Evolutionary conservation across 768 basidiomycete species (phyloP), one percentile per base, ranked within the genome.

Genomic region (Collybia nuda): DNA sequence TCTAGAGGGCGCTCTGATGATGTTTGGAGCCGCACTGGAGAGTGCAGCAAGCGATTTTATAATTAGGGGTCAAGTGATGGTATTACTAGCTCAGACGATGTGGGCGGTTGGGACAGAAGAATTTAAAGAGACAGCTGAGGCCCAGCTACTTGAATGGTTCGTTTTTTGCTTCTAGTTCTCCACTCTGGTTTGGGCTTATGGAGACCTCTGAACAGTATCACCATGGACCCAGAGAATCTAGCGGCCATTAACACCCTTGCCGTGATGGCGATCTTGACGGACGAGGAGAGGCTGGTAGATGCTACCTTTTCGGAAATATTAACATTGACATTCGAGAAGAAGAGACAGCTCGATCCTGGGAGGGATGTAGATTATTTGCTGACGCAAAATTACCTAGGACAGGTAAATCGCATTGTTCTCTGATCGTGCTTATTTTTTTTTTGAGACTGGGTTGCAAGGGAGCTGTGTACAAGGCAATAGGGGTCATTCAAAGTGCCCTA

Each of bases 291-390:
- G 29, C 77, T 97, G 17, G 77, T 94, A 21, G 91, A 95, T 63
- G 94, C 93, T 1, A 88, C 93, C 0, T 70, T 95, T 11, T 85
- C 88, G 0, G 93, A 97, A 63, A 79, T 96, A 15, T 74, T 86
- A 17, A 72, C 80, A 0, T 71, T 93, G 19, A 80, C 92, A 0
- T 61, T 85, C 15, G 84, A 92, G 51, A 75, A 81, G 54, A 76
- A 86, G 48, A 74, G 76, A 40, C 67, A 75, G 35, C 77, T 89
- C 47, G 94, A 95, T 67, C 85, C 87, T 7, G 64, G 72, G 32
- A 74, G 84, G 50, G 79, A 90, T 54, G 84, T 90, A 28, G 78
- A 85, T 39, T 82, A 87, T 63, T 74, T 97, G 47, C 71, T 93
- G 8, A 72, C 82, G 7, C 81, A 86, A 56, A 84, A 93, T 59